Evolutionary conservation across 495 filamentous ascomycete genomes (phyloP), one percentile per base, ranked within the genome.

Genomic region (Tirmania nivea): DNA sequence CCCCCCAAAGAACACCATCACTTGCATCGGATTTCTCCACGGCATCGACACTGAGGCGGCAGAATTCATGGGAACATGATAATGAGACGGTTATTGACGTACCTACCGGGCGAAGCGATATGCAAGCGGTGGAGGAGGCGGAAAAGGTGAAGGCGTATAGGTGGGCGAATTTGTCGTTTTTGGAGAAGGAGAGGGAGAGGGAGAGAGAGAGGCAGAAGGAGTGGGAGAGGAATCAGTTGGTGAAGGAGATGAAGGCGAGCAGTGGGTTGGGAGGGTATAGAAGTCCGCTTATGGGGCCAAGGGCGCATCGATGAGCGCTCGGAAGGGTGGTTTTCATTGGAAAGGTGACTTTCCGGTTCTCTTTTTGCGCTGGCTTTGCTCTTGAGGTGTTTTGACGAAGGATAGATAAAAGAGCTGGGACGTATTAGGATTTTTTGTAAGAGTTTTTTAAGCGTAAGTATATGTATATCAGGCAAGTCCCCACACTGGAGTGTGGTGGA

Each of bases 121-220:
- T 58, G 16, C 57, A 52, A 25, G 17, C 14, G 39, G 39, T 14
- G 39, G 39, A 45, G 39, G 59, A 61, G 12, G 37, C 48, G 21
- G 59, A 61, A 19, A 61, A 61, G 37, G 56, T 49, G 21, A 58
- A 60, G 35, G 59, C 59, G 25, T 61, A 61, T 34, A 58, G 60
- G 48, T 62, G 59, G 61, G 57, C 61, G 51, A 62, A 61, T 55
- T 88, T 86, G 67, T 84, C 83, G 3, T 73, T 97, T 7, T 73
- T 96, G 1, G 87, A 94, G 67, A 79, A 87, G 19, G 90, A 97
- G 65, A 94, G 95, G 84, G 90, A 97, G 66, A 75, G 83, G 57
- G 90, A 97, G 68, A 76, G 92, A 10, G 84, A 93, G 65, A 75
- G 89, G 39, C 90, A 97, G 69, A 73, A 76, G 51, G 90, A 97